A percentile compares a stretch with the other conserved stretches of the same genome.
Evolutionary conservation across 2,329 filamentous ascomycete genomes (phyloP).

Genomic region (Alternaria sp.): DNA sequence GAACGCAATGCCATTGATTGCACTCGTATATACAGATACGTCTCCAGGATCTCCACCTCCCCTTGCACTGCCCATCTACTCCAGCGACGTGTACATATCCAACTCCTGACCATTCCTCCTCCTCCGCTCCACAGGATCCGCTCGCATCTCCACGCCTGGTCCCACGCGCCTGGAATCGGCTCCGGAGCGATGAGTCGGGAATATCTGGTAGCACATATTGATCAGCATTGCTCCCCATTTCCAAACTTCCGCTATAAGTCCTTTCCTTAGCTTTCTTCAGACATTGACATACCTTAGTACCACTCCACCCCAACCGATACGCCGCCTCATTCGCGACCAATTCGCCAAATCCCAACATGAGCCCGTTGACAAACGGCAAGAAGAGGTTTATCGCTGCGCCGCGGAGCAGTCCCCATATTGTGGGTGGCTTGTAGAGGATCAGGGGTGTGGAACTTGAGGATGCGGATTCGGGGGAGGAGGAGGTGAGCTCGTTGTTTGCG

Average conservation of each 20-base stretch:
- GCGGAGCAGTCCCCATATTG: conserved; percentile 81
- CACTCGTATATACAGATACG: not conserved
- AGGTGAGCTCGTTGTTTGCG: conserved; percentile 66
- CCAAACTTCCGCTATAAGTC: too few relatives aligned
- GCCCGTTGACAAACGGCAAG: conserved; percentile 92
- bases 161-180: conserved; percentile 69
- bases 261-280: too few relatives aligned
- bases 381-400: conserved; percentile 96
- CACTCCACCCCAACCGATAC: conserved; percentile 89
- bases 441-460: conserved; percentile 69
- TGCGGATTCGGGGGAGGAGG: conserved; percentile 68
- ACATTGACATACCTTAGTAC: conserved; percentile 79
- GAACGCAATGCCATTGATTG: not conserved
- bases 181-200: conserved; percentile 62
- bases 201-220: conserved; percentile 53
- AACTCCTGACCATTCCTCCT: conserved; percentile 61
- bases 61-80: conserved; percentile 52
- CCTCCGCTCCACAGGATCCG: conserved; percentile 66
- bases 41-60: not conserved
- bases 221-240: too few relatives aligned
- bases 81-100: conserved; percentile 71
- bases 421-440: conserved; percentile 88
- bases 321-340: conserved; percentile 95
- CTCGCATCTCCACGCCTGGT: conserved; percentile 80
- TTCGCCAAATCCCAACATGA: conserved; percentile 98